Conservation (phyloP, 73 alveolate genomes). For the Blepharisma japonicum region DNA sequence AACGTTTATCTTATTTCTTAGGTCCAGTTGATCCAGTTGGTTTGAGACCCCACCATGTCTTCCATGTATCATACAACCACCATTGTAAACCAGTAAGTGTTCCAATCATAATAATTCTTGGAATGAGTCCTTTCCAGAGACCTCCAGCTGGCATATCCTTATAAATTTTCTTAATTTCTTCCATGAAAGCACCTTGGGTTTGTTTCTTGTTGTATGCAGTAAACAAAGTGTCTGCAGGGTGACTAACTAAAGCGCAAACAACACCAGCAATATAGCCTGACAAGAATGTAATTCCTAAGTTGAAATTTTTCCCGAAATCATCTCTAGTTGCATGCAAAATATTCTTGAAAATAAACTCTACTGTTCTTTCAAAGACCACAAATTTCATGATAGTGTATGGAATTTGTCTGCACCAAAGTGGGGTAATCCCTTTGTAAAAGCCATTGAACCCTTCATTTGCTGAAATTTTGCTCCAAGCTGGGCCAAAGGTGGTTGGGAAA, state of each 20-base stretch:
- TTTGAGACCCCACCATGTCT: conserved; percentile 34
- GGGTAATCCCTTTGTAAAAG: conserved; percentile 80
- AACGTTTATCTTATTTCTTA: too few relatives aligned
- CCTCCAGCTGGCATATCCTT: conserved; percentile 55
- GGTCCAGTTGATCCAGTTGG: neutral
- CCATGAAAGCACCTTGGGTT: conserved; percentile 38
- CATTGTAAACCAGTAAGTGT: conserved; percentile 76
- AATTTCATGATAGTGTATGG: conserved; percentile 92
- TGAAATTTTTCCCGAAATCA: conserved; percentile 61
- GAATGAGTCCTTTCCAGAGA: conserved; percentile 54
- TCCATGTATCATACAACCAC: conserved; percentile 71
- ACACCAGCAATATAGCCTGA: conserved; percentile 80
- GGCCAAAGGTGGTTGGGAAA: conserved; percentile 58
- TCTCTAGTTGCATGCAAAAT: conserved; percentile 61
- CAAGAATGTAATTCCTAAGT: conserved; percentile 57
- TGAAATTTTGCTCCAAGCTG: conserved; percentile 54
- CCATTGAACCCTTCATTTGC: conserved; percentile 70
- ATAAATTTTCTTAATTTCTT: conserved; percentile 39
- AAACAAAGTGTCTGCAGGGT: conserved; percentile 78
- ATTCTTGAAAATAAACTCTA: conserved; percentile 63
- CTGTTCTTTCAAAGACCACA: conserved; percentile 83
- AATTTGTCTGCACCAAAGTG: conserved; percentile 87
- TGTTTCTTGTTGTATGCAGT: conserved; percentile 46
- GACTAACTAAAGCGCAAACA: conserved; percentile 75
- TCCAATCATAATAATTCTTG: conserved; percentile 79